Conservation (phyloP, 2,329 filamentous ascomycete species). For the Cladosporium sp. region DNA sequence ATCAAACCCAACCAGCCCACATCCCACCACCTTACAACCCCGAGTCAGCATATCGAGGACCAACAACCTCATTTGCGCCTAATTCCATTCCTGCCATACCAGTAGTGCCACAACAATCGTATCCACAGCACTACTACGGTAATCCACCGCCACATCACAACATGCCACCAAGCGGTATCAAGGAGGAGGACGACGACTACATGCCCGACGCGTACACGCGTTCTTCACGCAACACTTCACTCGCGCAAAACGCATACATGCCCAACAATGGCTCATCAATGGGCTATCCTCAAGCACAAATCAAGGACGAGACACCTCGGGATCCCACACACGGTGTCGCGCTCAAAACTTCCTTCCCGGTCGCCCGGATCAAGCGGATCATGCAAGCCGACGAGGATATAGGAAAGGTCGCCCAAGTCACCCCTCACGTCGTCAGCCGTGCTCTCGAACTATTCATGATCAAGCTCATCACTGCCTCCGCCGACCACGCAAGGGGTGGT, state of each 20-base stretch:
- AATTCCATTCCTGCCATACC: constrained; percentile 23
- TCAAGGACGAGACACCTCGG: constrained; percentile 27
- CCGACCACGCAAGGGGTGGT: constrained; percentile 68
- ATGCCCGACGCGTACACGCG: constrained; percentile 32
- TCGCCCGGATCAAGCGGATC: constrained; percentile 95
- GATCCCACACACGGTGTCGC: constrained; percentile 57
- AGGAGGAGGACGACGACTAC: constrained; percentile 37
- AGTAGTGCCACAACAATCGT: constrained; percentile 26
- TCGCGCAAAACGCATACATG: constrained; percentile 25
- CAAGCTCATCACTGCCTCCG: constrained; percentile 83
- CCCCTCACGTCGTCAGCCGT: constrained; percentile 84
- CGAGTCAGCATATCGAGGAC: constrained; percentile 15
- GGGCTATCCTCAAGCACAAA: constrained; percentile 21
- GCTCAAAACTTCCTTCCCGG: constrained; percentile 94
- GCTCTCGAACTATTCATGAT: constrained; percentile 98
- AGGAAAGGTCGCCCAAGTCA: constrained; percentile 96
- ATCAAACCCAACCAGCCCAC: constrained; percentile 20
- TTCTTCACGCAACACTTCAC: constrained; percentile 13
- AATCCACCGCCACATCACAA: constrained; percentile 16
- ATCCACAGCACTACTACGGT: constrained; percentile 22
- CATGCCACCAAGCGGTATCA: constrained; percentile 31
- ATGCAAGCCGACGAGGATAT: constrained; percentile 99
- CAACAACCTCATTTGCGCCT: constrained; percentile 11
- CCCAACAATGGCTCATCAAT: constrained; percentile 18
- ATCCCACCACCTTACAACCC: constrained; percentile 18